A percentile compares a stretch with the other conserved stretches of the same genome.
phyloP scores from a whole-genome alignment of 768 basidiomycete genomes.

The Xerocomellus intermedius region DNA sequence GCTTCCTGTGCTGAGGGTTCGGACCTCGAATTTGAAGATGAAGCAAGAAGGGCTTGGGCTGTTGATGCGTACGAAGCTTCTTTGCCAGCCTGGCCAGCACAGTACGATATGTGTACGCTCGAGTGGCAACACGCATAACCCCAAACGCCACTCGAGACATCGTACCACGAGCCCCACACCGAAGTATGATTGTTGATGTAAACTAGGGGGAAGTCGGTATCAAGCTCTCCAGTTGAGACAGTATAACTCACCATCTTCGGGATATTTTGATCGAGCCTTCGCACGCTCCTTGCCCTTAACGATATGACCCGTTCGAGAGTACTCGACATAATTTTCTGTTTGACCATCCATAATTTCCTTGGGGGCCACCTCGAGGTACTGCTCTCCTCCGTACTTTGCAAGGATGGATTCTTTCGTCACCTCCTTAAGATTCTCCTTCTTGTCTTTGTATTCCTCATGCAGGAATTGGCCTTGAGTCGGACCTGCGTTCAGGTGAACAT shows the following conservation, averaged over 20 bases:
- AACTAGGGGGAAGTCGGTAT: conserved; percentile 44
- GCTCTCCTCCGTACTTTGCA: conserved; percentile 90
- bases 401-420: conserved; percentile 87
- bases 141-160: conserved; percentile 68
- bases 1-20: conserved; percentile 32
- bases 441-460: conserved; percentile 86
- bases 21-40: conserved; percentile 31
- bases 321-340: conserved; percentile 97
- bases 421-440: conserved; percentile 90
- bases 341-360: conserved; percentile 92
- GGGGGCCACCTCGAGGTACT: conserved; percentile 87
- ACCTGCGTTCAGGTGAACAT: conserved; percentile 93
- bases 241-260: conserved; percentile 78
- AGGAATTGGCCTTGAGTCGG: conserved; percentile 94
- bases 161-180: conserved; percentile 99
- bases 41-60: conserved; percentile 62
- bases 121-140: conserved; percentile 97
- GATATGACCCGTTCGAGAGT: conserved; percentile 86
- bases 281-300: conserved; percentile 89
- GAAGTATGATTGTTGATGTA: conserved; percentile 89
- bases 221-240: background rate
- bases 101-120: conserved; percentile 81
- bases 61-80: conserved; percentile 74
- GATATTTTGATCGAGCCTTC: conserved; percentile 88
- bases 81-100: conserved; percentile 84